These are phyloP conservation scores for Fusarium fujikuroi DNA, from an alignment of 2,329 filamentous ascomycete genomes.

Conservation along the genomic window DNA sequence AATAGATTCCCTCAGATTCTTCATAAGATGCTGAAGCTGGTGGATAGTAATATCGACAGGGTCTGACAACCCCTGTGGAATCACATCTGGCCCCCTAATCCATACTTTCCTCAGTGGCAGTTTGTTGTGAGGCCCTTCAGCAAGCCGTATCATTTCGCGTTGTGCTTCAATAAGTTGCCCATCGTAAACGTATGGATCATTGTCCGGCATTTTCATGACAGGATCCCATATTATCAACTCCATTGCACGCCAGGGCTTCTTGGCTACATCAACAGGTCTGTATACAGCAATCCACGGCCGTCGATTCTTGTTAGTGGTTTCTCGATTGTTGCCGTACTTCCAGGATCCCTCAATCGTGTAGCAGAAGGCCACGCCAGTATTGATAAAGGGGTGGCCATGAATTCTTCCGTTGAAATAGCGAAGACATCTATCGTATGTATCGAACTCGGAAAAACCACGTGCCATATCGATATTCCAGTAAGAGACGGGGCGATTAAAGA, in stretches of 20 bases:
- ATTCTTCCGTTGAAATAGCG: conserved; percentile 12
- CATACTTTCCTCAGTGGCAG: conserved; percentile 57
- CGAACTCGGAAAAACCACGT: conserved; percentile 40
- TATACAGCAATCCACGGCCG: conserved; percentile 64
- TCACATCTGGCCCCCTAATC: conserved; percentile 53
- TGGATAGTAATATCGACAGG: conserved; percentile 57
- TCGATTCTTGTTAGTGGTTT: conserved; percentile 41
- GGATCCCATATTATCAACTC: conserved; percentile 68
- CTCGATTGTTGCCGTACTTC: conserved; percentile 42
- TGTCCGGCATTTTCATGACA: conserved; percentile 42
- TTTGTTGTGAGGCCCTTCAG: conserved; percentile 41
- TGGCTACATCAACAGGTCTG: conserved; percentile 55
- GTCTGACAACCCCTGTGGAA: conserved; percentile 36
- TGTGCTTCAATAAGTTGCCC: conserved; percentile 59
- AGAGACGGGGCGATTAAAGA: conserved; percentile 55
- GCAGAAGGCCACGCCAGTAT: conserved; percentile 56
- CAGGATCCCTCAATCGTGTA: conserved; percentile 58
- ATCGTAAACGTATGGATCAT: conserved; percentile 37
- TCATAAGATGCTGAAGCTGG: conserved; percentile 49
- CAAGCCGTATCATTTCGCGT: conserved; percentile 53
- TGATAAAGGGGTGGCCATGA: conserved; percentile 23
- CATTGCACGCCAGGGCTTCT: conserved; percentile 45
- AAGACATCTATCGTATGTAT: conserved; percentile 42
- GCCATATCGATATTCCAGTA: conserved; percentile 49
- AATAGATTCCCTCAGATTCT: conserved; percentile 49